Base-by-base conservation (phyloP, 2,329 filamentous ascomycete species). In the Eutypa lata region DNA sequence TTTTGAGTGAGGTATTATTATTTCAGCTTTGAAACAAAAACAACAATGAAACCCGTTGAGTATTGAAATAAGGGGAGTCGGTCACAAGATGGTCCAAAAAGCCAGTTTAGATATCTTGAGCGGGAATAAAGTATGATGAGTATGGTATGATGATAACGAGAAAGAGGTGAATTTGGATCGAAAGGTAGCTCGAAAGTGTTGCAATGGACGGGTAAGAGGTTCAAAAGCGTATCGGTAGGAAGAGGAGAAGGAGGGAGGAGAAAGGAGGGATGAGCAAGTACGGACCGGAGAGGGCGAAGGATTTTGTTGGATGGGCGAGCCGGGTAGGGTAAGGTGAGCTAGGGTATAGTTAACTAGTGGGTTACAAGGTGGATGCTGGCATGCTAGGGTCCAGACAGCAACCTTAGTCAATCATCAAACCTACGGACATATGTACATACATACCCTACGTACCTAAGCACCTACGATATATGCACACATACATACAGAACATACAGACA, bases 1-100 rank as follows among this genome's bases (percentile, higher is more conserved):
- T 52, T 54, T 62, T n/a, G n/a, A n/a, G n/a, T n/a, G n/a, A n/a
- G n/a, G 58, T 54, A 56, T 40, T 60, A 60, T 62, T 62, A 61
- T 51, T 40, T 22, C 48, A 47, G 51, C 49, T 53, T 37, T 33
- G 48, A 40, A 53, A 50, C 48, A 45, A 53, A 52, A 54, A 55
- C 40, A 57, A 53, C 55, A 57, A 61, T 57, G 48, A 59, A 52
- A 52, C 38, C 52, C 47, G 49, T 49, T 13, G 28, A 21, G 31
- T 24, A 47, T 53, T 44, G 42, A 38, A 42, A n/a, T 22, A 45
- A 48, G 37, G n/a, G n/a, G 37, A 56, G 14, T 21, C 24, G 7
- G 26, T 49, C 21, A 45, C 53, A 52, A 44, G 13, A 38, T 16
- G 35, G 35, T 52, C 52, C 40, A 26, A 50, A 37, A 50, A 52